Evolutionary conservation across 768 basidiomycete genomes (phyloP), one percentile per base, ranked within the genome.

Genomic region (Clitopilus hobsonii): DNA sequence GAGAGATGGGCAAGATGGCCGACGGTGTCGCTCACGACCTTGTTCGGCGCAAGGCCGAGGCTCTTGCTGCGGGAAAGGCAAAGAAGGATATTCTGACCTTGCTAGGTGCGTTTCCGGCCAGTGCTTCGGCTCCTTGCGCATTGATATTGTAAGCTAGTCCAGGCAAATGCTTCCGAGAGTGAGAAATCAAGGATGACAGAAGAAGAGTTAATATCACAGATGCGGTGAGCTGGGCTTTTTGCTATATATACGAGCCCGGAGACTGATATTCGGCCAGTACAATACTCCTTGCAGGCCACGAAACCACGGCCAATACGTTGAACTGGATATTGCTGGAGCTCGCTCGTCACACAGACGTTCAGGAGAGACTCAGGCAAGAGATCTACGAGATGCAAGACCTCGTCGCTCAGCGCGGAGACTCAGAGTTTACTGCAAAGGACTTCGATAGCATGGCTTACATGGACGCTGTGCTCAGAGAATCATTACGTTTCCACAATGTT

Each of bases 321-420:
- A 73, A 75, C 54, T 91, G 85, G 85, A 74, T 80, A 6, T 67
- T 91, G 7, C 71, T 85, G 54, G 83, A 85, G 59, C 74, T 93
- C 3, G 78, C 84, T 2, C 76, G 72, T 38, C 69, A 83, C 57
- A 83, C 80, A 0, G 72, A 81, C 18, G 65, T 82, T 1, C 89
- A 93, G 63, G 66, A 69, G 2, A 77, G 73, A 49, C 78, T 92
- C 18, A 81, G 90, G 14, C 70, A 71, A 0, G 89, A 91, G 67
- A 76, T 86, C 38, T 61, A 72, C 16, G 60, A 62, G n/a, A 71
- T 69, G 23, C 68, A 51, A 22, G 18, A 75, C 59, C 59, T 58
- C 45, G 69, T 72, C 45, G 67, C 62, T 60, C 70, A 62, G 49
- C 73, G 70, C 47, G 77, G 68, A 49, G 73, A 63, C 50, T 61